Evolutionary conservation across 2,329 filamentous ascomycete species (phyloP), one percentile per base, ranked within the genome.

Genomic region (Exophiala bonariae): DNA sequence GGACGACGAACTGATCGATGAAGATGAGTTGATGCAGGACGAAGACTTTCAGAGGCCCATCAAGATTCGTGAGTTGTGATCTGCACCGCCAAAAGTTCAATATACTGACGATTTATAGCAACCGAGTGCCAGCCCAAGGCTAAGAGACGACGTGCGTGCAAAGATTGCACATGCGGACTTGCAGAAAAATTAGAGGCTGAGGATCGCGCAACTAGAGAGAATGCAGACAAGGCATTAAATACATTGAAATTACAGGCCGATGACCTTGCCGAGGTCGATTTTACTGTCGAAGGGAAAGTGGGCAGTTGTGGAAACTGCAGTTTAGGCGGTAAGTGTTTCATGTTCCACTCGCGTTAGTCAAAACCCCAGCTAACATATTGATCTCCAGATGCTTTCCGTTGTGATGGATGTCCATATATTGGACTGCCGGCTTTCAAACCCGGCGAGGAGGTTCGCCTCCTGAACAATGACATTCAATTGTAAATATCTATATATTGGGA

Each of bases 241-340:
- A 67, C 73, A 33, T 76, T 89, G 38, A 81, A 83, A 69, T 76
- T 96, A 41, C 81, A 79, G 40, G 75, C 82, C 1, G 84, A 89
- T 60, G 93, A 99, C 64, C 73, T 99, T 39, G 83, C 81, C 41
- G 92, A 97, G 68, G 79, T 97, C 7, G 93, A 99, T 69, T 97
- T 99, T 65, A 99, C 93, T 1, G 89, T 97, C n/a, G 80, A 95
- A 69, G 93, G 93, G 59, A 97, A 96, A 74, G 88, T 92, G 4
- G 92, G 93, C 44, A 95, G 88, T 14, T 99, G 93, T 67, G 89
- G 89, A 20, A 96, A 92, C 70, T 97, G 93, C 69, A 86, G 90
- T 20, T 77, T 99, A 13, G 93, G 93, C 41, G 55, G 54, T 56
- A 44, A 54, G 46, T 26, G 92, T 97, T 68, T 65, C 82, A 82